These are phyloP conservation scores for Sugiyamaella boreocaroliniensis DNA, from an alignment of 805 yeast species.

Conservation along the genomic window DNA sequence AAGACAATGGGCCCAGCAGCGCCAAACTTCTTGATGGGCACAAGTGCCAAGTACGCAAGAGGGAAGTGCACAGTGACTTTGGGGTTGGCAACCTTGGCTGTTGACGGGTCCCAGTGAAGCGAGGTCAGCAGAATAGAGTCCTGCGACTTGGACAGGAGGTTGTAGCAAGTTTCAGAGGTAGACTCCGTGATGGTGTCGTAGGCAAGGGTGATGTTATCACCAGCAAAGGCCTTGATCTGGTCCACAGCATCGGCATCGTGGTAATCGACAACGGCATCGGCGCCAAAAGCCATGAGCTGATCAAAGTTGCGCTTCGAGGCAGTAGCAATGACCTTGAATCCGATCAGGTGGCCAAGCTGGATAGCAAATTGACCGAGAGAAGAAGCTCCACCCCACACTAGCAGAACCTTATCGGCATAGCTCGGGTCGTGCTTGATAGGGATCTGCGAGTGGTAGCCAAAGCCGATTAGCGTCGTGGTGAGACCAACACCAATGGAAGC, in stretches of 20 bases:
- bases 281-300: constrained; percentile 42
- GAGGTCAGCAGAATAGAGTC: constrained; percentile 5
- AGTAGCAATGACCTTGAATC: constrained; percentile 42
- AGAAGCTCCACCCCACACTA: constrained; percentile 48
- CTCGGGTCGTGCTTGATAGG: constrained; percentile 28
- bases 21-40: constrained; percentile 12
- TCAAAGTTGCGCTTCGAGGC: constrained; percentile 45
- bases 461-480: constrained; percentile 41
- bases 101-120: constrained; percentile 3
- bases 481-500: constrained; percentile 51
- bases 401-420: constrained; percentile 16
- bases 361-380: constrained; percentile 53
- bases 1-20: neutral
- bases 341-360: constrained; percentile 51
- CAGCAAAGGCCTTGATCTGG: constrained; percentile 32
- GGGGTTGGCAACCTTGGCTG: constrained; percentile 4
- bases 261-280: constrained; percentile 44
- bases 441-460: constrained; percentile 27
- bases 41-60: constrained; percentile 15
- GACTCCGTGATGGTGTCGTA: constrained; percentile 23
- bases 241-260: constrained; percentile 39
- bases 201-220: constrained; percentile 21
- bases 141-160: constrained; percentile 11
- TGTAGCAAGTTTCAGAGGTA: constrained; percentile 15
- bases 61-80: constrained; percentile 5